Percentiles rank a stretch among this genome's conserved stretches.
phyloP scores from a whole-genome alignment of 2,329 filamentous ascomycete species.

The Trichoderma endophyticum region DNA sequence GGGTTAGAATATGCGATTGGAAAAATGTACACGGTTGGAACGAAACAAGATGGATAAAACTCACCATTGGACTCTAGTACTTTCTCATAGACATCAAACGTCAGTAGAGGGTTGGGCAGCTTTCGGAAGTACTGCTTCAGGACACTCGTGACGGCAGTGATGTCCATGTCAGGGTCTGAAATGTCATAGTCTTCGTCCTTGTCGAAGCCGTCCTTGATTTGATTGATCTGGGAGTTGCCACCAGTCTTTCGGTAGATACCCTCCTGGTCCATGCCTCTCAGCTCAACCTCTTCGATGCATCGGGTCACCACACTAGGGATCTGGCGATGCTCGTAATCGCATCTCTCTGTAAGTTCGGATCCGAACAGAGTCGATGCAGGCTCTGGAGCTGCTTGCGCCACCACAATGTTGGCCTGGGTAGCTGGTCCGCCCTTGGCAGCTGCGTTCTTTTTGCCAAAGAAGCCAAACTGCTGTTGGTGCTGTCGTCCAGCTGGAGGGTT shows the following conservation, averaged over 20 bases:
- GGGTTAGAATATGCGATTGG: background rate
- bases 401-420: constrained; percentile 31
- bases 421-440: constrained; percentile 48
- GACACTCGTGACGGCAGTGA: constrained; percentile 91
- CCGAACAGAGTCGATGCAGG: constrained; percentile 70
- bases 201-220: constrained; percentile 89
- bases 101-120: constrained; percentile 82
- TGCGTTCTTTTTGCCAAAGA: constrained; percentile 61
- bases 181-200: constrained; percentile 84
- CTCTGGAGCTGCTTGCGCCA: constrained; percentile 46
- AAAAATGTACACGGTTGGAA: background rate
- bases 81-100: constrained; percentile 86
- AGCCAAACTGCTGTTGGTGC: constrained; percentile 58
- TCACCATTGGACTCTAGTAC: constrained; percentile 77
- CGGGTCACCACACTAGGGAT: constrained; percentile 88
- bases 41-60: constrained; percentile 30
- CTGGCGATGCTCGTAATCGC: constrained; percentile 82
- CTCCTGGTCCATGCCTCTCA: constrained; percentile 94
- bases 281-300: constrained; percentile 94
- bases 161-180: constrained; percentile 88
- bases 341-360: constrained; percentile 79
- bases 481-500: constrained; percentile 31
- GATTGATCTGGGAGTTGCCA: constrained; percentile 84
- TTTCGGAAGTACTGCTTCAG: constrained; percentile 98
- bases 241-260: constrained; percentile 98